phyloP scores from a whole-genome alignment of 768 basidiomycete species.

The Russula sp. region DNA sequence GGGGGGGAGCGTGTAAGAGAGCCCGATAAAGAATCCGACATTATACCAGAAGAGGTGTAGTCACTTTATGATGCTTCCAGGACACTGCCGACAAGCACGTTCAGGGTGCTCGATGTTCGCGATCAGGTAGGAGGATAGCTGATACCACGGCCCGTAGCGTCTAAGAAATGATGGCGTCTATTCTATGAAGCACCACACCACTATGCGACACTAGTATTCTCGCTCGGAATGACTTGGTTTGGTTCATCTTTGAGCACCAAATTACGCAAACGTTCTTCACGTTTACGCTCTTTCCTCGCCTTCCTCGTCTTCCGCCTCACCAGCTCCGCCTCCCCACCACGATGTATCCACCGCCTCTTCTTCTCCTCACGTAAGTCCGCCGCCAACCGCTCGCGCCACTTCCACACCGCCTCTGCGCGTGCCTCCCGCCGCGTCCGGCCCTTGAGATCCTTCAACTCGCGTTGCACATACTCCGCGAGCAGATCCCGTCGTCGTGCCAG shows the following conservation, averaged over 20 bases:
- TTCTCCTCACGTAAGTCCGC: conserved; percentile 57
- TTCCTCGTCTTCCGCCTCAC: conserved; percentile 32
- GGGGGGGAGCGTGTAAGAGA: neutral
- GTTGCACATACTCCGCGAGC: conserved; percentile 49
- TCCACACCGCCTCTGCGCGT: conserved; percentile 70
- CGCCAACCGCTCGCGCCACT: conserved; percentile 60
- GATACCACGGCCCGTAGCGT: neutral
- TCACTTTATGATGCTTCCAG: neutral
- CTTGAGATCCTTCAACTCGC: conserved; percentile 50
- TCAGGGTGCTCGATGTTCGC: no score
- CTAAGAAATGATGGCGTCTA: neutral
- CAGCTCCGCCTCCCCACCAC: conserved; percentile 36
- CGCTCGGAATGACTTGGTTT: conserved; percentile 36
- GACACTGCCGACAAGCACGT: neutral
- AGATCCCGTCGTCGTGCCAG: conserved; percentile 48
- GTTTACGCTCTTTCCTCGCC: conserved; percentile 36
- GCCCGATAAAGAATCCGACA: conserved; percentile 4
- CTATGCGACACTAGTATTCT: neutral
- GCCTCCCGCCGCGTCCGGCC: conserved; percentile 63
- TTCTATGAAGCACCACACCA: neutral
- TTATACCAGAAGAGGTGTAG: neutral
- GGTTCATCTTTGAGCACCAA: conserved; percentile 35
- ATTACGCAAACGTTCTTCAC: conserved; percentile 34
- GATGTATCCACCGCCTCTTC: conserved; percentile 53
- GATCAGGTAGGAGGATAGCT: no score